These are phyloP conservation scores for Leavenworthia alabamica DNA, from an alignment of 345 rosid genomes.

Conservation along the genomic window DNA sequence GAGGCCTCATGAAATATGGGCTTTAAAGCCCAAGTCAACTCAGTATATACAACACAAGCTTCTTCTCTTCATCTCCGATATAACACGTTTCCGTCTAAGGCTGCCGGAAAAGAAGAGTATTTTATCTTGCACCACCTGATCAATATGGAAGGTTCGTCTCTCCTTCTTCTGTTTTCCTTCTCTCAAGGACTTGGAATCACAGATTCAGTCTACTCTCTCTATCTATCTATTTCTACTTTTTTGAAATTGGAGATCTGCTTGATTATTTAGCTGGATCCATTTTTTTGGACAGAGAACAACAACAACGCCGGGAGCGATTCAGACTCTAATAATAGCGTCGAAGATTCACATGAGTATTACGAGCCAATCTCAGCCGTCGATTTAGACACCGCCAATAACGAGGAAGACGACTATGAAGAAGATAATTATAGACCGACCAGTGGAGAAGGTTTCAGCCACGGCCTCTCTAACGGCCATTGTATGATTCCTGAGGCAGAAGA, in stretches of 20 bases:
- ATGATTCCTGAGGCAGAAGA: constrained; percentile 26
- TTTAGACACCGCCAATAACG: constrained; percentile 22
- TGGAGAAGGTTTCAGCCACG: background rate
- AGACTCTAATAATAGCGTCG: constrained; percentile 51
- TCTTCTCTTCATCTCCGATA: background rate
- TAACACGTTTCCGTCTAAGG: too few relatives aligned
- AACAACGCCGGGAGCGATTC: constrained; percentile 57
- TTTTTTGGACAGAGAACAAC: constrained; percentile 45
- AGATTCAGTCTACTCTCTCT: background rate
- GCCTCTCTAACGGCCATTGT: constrained; percentile 43
- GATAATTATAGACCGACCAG: background rate
- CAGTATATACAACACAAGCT: too few relatives aligned
- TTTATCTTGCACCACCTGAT: background rate
- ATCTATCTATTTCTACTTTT: background rate
- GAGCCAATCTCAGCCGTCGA: constrained; percentile 73
- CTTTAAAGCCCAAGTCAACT: too few relatives aligned
- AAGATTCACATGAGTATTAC: constrained; percentile 47
- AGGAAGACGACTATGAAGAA: constrained; percentile 37
- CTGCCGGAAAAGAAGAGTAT: too few relatives aligned
- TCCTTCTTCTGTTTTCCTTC: background rate
- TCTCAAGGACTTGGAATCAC: background rate
- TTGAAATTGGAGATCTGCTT: background rate
- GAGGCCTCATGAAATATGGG: too few relatives aligned
- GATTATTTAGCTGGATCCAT: background rate
- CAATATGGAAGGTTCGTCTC: constrained; percentile 27